Conservation (phyloP, 306 rosid species). For the Vachellia pachyceras region DNA sequence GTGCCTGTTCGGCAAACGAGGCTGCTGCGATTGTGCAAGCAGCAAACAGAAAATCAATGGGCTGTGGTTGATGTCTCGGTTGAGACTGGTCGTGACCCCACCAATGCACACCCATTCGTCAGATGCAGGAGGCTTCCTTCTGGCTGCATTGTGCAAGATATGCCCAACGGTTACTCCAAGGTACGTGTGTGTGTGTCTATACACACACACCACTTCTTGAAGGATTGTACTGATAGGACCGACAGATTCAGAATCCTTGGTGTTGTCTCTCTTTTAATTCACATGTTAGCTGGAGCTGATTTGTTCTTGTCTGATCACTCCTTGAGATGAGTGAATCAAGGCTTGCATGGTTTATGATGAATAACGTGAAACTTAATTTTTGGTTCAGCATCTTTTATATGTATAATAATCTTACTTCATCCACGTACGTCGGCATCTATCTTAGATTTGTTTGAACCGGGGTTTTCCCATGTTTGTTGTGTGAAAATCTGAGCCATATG, state of each 20-base stretch:
- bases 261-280: no score
- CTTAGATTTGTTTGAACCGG: constrained; percentile 35
- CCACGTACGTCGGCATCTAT: no score
- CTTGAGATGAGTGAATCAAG: constrained; percentile 60
- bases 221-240: no score
- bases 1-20: constrained; percentile 73
- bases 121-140: constrained; percentile 89
- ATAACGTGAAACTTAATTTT: constrained; percentile 6
- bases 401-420: neutral
- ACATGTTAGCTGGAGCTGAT: constrained; percentile 36
- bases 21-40: constrained; percentile 89
- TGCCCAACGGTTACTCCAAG: constrained; percentile 93
- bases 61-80: constrained; percentile 87
- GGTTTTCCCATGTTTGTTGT: constrained; percentile 49
- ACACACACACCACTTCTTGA: no score
- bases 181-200: constrained; percentile 33
- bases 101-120: constrained; percentile 48
- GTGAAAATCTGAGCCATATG: constrained; percentile 53
- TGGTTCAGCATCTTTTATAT: constrained; percentile 32
- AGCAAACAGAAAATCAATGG: constrained; percentile 89
- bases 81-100: constrained; percentile 59
- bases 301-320: constrained; percentile 37
- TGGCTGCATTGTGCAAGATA: constrained; percentile 85
- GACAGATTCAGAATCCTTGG: no score
- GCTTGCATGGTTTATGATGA: constrained; percentile 43